Base-by-base conservation (phyloP, 1,284 basidiomycete genomes). In the Grifola frondosa region DNA sequence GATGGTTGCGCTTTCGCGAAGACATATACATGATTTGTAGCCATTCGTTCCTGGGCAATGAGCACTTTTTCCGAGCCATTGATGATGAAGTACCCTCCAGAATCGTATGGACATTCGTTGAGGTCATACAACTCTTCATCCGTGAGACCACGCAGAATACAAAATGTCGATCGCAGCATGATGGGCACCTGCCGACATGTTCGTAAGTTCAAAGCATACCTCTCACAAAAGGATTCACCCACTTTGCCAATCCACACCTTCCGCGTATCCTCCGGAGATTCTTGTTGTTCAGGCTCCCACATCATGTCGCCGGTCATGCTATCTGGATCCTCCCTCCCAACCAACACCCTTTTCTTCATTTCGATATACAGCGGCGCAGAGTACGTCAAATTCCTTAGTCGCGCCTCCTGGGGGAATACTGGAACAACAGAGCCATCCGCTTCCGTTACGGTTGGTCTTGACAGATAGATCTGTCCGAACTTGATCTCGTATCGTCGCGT, bases 41-140 rank as follows among this genome's bases (percentile, higher is more conserved):
- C 96, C 95, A 99, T 99, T 40, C 97, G 84, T 67, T 99, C 96
- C 65, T 99, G 96, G 0, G 97, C 96, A 68, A 99, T 99, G 53
- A 99, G 77, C 21, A 99, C 96, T 68, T 99, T 99, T 68, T 99
- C 96, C 2, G 97, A 99, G 21, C 96, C 96, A 59, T 98, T 99
- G 73, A 99, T 98, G 66, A 99, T 92, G 66, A 99, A 99, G 69
- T 99, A 99, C 48, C 96, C 96, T 64, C 96, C 96, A 42, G 92
- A 91, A 67, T 99, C 97, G 62, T 95, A 96, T 2, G 96, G 96
- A 60, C 96, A 99, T 69, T 99, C 96, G 62, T 97, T 97, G 54
- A 97, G 71, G 57, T 93, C 87, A 65, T 88, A 94, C 35, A 95
- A 74, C 57, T 91, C 87, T 47, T 84, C 78, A 40, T 96, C 90